A percentile compares a stretch with the other conserved stretches of the same genome.
These are phyloP conservation scores for Phyllosticta citrichinensis DNA, from an alignment of 2,329 filamentous ascomycete genomes.

Conservation along the genomic window DNA sequence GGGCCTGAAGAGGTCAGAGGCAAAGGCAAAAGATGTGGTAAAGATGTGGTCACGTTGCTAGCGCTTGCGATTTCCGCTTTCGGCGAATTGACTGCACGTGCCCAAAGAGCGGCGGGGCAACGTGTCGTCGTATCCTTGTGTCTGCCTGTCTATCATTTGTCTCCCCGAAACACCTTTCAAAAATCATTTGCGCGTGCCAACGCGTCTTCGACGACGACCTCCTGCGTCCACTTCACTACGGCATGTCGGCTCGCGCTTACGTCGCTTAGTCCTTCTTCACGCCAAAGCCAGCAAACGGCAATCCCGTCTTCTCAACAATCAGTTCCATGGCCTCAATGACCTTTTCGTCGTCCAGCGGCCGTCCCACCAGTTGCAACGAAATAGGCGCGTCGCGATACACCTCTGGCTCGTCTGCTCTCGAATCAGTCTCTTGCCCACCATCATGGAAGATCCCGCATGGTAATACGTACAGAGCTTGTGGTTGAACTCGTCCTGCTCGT, in stretches of 20 bases:
- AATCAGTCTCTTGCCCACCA: background rate
- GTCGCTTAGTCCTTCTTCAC: background rate
- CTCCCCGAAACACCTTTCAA: background rate
- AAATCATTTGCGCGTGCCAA: background rate
- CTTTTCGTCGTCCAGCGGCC: conserved; percentile 47
- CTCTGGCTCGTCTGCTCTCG: conserved; percentile 31
- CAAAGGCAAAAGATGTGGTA: background rate
- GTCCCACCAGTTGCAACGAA: conserved; percentile 43
- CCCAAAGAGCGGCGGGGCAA: background rate
- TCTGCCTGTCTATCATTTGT: background rate
- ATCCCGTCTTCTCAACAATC: conserved; percentile 19
- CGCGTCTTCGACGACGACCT: background rate
- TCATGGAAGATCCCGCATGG: background rate
- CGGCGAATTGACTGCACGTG: background rate
- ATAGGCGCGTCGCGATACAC: conserved; percentile 42
- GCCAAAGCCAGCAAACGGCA: conserved; percentile 17
- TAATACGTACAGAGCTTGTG: conserved; percentile 34
- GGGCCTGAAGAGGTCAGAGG: background rate
- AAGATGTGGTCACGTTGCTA: background rate
- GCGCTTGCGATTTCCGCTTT: background rate
- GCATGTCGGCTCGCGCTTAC: background rate
- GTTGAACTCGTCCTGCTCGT: conserved; percentile 40
- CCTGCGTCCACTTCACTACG: background rate
- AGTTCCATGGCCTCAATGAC: conserved; percentile 32
- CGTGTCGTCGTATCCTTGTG: background rate